Percentiles rank a stretch among this genome's conserved stretches.
Evolutionary conservation across 2,329 filamentous ascomycete genomes (phyloP).

Genomic region (Thelonectria olida): DNA sequence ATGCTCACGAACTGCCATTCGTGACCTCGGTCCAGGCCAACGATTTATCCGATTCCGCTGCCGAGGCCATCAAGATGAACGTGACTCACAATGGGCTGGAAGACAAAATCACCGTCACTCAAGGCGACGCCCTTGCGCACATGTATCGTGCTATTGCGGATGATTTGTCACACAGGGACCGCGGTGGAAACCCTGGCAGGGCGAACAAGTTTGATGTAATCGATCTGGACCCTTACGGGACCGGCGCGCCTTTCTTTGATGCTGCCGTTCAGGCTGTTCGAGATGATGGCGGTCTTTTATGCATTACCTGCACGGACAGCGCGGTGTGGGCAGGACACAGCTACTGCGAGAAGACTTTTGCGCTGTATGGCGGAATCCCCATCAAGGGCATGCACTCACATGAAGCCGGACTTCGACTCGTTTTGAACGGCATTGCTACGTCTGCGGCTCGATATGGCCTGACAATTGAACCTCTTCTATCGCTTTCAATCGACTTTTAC

Average conservation of each 20-base stretch:
- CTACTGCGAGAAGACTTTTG: slow-evolving; percentile 92
- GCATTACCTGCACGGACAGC: slow-evolving; percentile 96
- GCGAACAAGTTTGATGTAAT: slow-evolving; percentile 84
- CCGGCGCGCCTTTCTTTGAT: slow-evolving; percentile 91
- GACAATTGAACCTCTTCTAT: slow-evolving; percentile 88
- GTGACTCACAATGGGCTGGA: slow-evolving; percentile 82
- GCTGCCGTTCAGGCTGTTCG: slow-evolving; percentile 85
- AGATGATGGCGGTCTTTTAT: slow-evolving; percentile 87
- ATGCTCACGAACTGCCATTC: slow-evolving; percentile 90
- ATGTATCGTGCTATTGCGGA: slow-evolving; percentile 82
- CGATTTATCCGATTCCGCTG: slow-evolving; percentile 82
- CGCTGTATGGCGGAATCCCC: slow-evolving; percentile 91
- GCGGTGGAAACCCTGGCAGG: slow-evolving; percentile 49
- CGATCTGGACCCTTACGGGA: slow-evolving; percentile 95
- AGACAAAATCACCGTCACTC: slow-evolving; percentile 75
- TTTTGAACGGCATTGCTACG: slow-evolving; percentile 82
- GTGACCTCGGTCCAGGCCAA: slow-evolving; percentile 86
- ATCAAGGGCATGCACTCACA: slow-evolving; percentile 87
- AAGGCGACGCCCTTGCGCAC: slow-evolving; percentile 85
- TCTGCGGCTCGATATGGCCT: slow-evolving; percentile 87
- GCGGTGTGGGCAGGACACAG: slow-evolving; percentile 94
- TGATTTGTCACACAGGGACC: slow-evolving; percentile 55
- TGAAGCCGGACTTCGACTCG: slow-evolving; percentile 87
- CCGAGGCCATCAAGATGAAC: slow-evolving; percentile 84
- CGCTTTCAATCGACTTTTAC: slow-evolving; percentile 96